Percentiles rank a stretch among this genome's conserved stretches.
Evolutionary conservation across 106 monocot genomes (phyloP).

Genomic region (Dendrobium chrysotoxum): DNA sequence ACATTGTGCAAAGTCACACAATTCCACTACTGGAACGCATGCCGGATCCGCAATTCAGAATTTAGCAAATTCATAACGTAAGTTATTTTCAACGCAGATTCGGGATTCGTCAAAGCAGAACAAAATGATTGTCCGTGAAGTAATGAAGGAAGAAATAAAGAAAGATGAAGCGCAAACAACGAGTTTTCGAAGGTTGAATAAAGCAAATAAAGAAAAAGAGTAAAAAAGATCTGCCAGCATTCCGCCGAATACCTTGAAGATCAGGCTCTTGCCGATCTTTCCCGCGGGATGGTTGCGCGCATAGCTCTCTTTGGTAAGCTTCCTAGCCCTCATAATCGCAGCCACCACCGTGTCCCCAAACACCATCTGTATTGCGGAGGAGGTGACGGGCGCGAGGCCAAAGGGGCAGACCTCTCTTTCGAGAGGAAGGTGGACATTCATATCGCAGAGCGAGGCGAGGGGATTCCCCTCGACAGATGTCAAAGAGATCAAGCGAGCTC

Average conservation of each 20-base stretch:
- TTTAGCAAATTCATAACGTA: too few relatives aligned
- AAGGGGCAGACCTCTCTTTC: constrained; percentile 73
- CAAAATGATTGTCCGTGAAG: too few relatives aligned
- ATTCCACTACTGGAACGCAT: too few relatives aligned
- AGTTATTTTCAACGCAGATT: too few relatives aligned
- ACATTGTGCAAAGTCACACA: too few relatives aligned
- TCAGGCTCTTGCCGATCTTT: constrained; percentile 84
- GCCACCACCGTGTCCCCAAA: constrained; percentile 70
- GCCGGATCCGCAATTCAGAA: too few relatives aligned
- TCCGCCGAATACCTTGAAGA: constrained; percentile 5
- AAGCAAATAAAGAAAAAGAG: too few relatives aligned
- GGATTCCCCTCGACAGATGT: constrained; percentile 51
- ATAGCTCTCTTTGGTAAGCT: constrained; percentile 58
- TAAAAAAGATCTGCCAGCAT: too few relatives aligned
- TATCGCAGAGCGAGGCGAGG: constrained; percentile 41
- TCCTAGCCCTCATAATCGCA: constrained; percentile 51
- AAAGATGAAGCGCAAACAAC: too few relatives aligned
- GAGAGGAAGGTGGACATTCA: constrained; percentile 63
- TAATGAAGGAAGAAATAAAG: too few relatives aligned
- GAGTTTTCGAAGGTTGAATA: too few relatives aligned
- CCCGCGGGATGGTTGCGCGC: constrained; percentile 78
- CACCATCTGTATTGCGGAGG: constrained; percentile 65
- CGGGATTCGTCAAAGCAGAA: too few relatives aligned
- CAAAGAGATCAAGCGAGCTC: constrained; percentile 53
- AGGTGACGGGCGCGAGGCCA: constrained; percentile 73